These are phyloP conservation scores for Persicaria tinctoria DNA, from an alignment of 148 eudicot genomes.

Conservation along the genomic window DNA sequence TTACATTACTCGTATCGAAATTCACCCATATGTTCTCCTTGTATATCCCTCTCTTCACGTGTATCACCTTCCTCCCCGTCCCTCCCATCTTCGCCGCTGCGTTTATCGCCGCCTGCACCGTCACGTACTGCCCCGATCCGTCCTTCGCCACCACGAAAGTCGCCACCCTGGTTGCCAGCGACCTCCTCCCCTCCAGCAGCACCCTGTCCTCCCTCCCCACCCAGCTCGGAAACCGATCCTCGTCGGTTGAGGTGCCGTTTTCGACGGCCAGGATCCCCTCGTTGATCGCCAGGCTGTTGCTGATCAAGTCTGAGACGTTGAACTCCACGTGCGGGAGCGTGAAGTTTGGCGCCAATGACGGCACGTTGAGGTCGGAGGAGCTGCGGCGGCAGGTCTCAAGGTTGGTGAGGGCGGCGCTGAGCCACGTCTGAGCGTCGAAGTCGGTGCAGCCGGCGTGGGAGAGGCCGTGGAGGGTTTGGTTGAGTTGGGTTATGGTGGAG, in stretches of 20 bases:
- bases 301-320: conserved; percentile 38
- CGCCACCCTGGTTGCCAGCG: conserved; percentile 16
- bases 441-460: conserved; percentile 16
- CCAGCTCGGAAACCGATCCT: conserved; percentile 27
- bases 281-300: conserved; percentile 32
- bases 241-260: background rate
- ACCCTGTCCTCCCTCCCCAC: conserved; percentile 21
- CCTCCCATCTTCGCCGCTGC: conserved; percentile 29
- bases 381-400: conserved; percentile 32
- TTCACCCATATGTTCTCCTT: conserved; percentile 34
- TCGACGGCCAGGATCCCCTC: conserved; percentile 17
- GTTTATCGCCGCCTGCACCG: conserved; percentile 41
- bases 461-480: conserved; percentile 38
- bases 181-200: conserved; percentile 15
- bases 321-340: conserved; percentile 29
- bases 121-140: conserved; percentile 23
- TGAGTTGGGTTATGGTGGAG: conserved; percentile 48
- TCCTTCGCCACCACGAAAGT: conserved; percentile 37
- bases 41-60: conserved; percentile 37
- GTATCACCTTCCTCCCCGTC: conserved; percentile 29
- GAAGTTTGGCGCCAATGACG: background rate
- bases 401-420: conserved; percentile 37
- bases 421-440: conserved; percentile 39
- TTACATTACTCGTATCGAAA: conserved; percentile 37
- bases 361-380: conserved; percentile 31